Evolutionary conservation across 2,329 filamentous ascomycete species (phyloP).

Genomic region (Aphanoascus verrucosus): DNA sequence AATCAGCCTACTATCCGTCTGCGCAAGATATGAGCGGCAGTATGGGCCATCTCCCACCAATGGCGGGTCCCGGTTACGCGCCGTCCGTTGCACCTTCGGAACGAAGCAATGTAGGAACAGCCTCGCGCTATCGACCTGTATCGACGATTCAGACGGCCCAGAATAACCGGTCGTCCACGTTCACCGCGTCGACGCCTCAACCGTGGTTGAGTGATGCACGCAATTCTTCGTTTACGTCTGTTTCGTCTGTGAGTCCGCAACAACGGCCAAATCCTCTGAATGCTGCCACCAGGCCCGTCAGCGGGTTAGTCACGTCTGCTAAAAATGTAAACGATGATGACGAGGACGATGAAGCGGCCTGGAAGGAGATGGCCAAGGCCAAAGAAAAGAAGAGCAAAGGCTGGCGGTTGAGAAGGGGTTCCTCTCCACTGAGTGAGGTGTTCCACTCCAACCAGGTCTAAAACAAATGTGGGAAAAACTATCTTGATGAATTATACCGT

Average conservation of each 20-base stretch:
- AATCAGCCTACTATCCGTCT: conserved; percentile 27
- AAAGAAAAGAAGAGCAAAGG: conserved; percentile 40
- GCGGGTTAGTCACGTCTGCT: conserved; percentile 13
- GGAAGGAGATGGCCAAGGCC: conserved; percentile 43
- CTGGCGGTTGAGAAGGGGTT: conserved; percentile 37
- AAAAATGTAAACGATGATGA: conserved; percentile 27
- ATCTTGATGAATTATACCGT: neutral
- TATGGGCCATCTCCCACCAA: conserved; percentile 13
- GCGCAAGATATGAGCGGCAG: conserved; percentile 19
- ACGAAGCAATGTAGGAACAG: conserved; percentile 83
- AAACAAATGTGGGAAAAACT: conserved; percentile 17
- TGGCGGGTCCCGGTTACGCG: conserved; percentile 48
- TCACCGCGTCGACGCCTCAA: conserved; percentile 26
- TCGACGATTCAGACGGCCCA: conserved; percentile 48
- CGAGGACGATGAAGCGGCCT: conserved; percentile 39
- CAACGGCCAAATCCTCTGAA: conserved; percentile 18
- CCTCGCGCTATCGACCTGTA: conserved; percentile 82
- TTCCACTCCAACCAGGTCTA: conserved; percentile 27
- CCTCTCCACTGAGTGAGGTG: conserved; percentile 28
- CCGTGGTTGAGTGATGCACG: conserved; percentile 31
- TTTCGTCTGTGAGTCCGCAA: conserved; percentile 12
- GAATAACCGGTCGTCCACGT: conserved; percentile 25
- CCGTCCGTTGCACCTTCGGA: conserved; percentile 92
- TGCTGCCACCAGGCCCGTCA: conserved; percentile 18
- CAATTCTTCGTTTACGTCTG: conserved; percentile 19